Base-by-base conservation (phyloP, 345 rosid genomes). In the Eucalyptus guilfoylei region DNA sequence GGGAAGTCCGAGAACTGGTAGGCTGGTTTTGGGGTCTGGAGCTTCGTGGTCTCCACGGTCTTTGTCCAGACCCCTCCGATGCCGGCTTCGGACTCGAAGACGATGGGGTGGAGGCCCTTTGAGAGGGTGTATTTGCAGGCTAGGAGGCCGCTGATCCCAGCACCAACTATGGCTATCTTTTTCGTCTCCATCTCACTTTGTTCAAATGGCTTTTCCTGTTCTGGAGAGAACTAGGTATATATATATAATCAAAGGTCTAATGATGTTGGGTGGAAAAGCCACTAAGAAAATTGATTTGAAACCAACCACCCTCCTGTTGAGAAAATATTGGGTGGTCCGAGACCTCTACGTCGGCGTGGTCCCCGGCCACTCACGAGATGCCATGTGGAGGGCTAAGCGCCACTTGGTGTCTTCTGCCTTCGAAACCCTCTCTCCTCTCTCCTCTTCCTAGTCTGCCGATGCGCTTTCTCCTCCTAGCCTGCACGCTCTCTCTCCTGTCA, bases 1-100 rank as follows among this genome's bases (percentile, higher is more conserved):
- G 94, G 93, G 87, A 90, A 92, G 91, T 94, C 95, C 10, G 95
- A 92, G 91, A 91, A 92, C 89, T 83, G 91, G 88, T 87, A 92
- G 11, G 76, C 5, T 8, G 26, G 15, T 81, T 45, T 90, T 4
- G 93, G 92, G 23, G 92, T 89, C 81, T 93, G 94, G 72, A 93
- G 91, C 91, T 40, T 90, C 6, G 94, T 93, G 52, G 89, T 89
- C 87, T 89, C 88, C 28, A 93, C 6, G 28, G 93, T 90, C 87
- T 89, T 89, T 42, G 90, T 89, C 93, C 94, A 93, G 40, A 91
- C 90, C 1, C 94, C 94, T 49, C 93, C 94, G 4, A 87, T 49
- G 69, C 81, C 58, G 45, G 62, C 49, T 54, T 34, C 88, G 54
- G 93, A 76, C 50, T 93, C 93, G 44, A 93, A 93, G n/a, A 93